phyloP scores from a whole-genome alignment of 306 rosid species.

The Pyrus communis region DNA sequence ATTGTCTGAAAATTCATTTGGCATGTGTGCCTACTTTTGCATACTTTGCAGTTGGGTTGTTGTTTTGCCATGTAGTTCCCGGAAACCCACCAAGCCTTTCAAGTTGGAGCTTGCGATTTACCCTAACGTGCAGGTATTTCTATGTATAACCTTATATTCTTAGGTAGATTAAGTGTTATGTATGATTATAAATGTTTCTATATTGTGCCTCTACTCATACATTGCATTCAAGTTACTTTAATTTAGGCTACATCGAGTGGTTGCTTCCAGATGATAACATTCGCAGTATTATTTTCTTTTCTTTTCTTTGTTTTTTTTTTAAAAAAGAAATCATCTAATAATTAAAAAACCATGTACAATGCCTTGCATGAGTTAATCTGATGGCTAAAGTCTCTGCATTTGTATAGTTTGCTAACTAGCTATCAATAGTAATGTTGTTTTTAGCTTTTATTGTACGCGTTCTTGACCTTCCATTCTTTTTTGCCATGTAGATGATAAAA shows the following conservation, averaged over 20 bases:
- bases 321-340: neutral
- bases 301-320: neutral
- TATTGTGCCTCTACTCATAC: neutral
- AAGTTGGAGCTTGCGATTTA: conserved; percentile 96
- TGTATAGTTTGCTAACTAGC: neutral
- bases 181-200: neutral
- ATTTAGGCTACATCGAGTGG: neutral
- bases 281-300: neutral
- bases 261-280: neutral
- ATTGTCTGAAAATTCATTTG: neutral
- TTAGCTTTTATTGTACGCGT: neutral
- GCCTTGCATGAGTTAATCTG: neutral
- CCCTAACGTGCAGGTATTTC: conserved; percentile 66
- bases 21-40: conserved; percentile 11
- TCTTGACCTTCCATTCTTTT: neutral
- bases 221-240: neutral
- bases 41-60: conserved; percentile 81
- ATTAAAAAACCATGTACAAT: neutral
- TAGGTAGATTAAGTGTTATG: neutral
- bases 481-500: neutral
- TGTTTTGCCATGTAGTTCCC: conserved; percentile 72
- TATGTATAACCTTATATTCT: neutral
- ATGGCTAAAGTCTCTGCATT: neutral
- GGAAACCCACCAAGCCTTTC: conserved; percentile 54
- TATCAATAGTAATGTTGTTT: neutral